Percentiles rank a stretch among this genome's conserved stretches.
Evolutionary conservation across 805 yeast genomes (phyloP).

Genomic region (Zygosaccharomyces lentus): DNA sequence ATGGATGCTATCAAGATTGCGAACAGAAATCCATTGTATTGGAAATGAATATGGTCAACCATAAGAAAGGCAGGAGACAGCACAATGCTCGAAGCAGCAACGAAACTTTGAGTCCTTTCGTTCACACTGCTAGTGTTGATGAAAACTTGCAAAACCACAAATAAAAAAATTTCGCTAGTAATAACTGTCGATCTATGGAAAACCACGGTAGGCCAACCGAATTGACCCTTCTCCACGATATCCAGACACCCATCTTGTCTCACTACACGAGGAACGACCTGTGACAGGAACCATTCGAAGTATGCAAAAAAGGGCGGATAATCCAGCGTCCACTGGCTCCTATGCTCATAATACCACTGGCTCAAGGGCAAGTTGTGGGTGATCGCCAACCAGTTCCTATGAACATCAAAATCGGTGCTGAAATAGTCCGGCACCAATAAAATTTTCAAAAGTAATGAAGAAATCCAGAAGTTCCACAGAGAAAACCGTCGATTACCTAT

Average conservation of each 20-base stretch:
- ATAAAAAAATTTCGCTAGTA: slow-evolving; percentile 66
- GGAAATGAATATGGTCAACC: slow-evolving; percentile 95
- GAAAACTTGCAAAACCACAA: slow-evolving; percentile 66
- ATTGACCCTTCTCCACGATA: slow-evolving; percentile 58
- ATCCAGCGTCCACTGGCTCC: slow-evolving; percentile 89
- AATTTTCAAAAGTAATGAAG: slow-evolving; percentile 54
- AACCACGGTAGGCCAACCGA: slow-evolving; percentile 72
- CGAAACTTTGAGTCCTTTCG: slow-evolving; percentile 48
- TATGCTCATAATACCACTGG: slow-evolving; percentile 78
- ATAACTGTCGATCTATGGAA: slow-evolving; percentile 84
- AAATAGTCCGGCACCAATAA: slow-evolving; percentile 75
- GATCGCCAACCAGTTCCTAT: slow-evolving; percentile 94
- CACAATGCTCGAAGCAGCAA: slow-evolving; percentile 75
- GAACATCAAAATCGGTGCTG: slow-evolving; percentile 97
- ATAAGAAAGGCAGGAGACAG: slow-evolving; percentile 87
- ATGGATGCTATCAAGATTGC: slow-evolving; percentile 75
- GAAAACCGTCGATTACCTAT: slow-evolving; percentile 38
- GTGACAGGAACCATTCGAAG: slow-evolving; percentile 79
- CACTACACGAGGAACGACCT: slow-evolving; percentile 61
- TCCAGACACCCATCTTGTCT: slow-evolving; percentile 72
- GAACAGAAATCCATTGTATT: slow-evolving; percentile 90
- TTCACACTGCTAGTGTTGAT: slow-evolving; percentile 46
- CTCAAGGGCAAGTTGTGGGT: slow-evolving; percentile 68
- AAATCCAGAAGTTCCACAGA: slow-evolving; percentile 63
- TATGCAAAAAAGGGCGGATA: slow-evolving; percentile 98